Conservation (phyloP, 2,329 filamentous ascomycete genomes). For the Nemania bipapillata region DNA sequence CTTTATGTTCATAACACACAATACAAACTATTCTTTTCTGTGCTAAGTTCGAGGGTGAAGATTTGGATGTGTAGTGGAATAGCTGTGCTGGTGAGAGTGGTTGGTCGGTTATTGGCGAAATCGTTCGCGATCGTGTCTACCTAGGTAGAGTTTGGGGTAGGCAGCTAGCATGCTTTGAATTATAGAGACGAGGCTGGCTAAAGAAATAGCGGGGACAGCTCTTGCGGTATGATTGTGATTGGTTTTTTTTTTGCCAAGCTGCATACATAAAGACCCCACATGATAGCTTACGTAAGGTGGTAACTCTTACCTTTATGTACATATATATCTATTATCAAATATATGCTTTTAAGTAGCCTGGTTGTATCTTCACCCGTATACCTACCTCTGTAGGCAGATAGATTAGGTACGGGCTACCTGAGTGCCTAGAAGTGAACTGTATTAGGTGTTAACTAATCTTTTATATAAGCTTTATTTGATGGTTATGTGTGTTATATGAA, state of each 20-base stretch:
- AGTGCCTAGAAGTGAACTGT: too few species aligned
- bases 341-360: too few species aligned
- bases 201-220: conserved; percentile 19
- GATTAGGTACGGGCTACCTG: too few species aligned
- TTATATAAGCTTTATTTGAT: too few species aligned
- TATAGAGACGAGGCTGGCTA: conserved; percentile 34
- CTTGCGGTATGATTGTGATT: conserved; percentile 5
- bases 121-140: conserved; percentile 20
- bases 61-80: neutral
- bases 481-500: too few species aligned
- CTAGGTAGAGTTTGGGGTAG: conserved; percentile 13
- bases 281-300: too few species aligned
- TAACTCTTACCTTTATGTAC: too few species aligned
- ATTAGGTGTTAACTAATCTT: too few species aligned
- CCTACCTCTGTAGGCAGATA: too few species aligned
- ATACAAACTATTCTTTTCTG: neutral
- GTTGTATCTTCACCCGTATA: too few species aligned
- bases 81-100: neutral
- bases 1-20: conserved; percentile 14
- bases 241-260: neutral
- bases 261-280: too few species aligned
- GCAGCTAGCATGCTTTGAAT: conserved; percentile 9
- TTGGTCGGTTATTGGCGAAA: conserved; percentile 15
- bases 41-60: neutral
- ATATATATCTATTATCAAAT: too few species aligned